phyloP scores from a whole-genome alignment of 192 early-diverging fungal species.

The Paraglomus brasilianum region DNA sequence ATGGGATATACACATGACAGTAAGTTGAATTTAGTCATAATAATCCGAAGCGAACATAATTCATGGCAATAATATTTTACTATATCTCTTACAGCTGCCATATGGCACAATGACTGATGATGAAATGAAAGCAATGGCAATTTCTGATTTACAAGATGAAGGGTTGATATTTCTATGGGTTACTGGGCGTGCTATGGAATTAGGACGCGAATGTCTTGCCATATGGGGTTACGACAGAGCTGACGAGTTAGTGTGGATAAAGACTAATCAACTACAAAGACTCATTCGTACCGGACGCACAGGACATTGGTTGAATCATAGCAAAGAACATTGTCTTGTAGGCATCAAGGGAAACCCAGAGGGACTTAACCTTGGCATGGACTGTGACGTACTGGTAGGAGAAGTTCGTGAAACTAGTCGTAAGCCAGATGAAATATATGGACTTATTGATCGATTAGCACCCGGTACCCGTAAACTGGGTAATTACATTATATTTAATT shows the following conservation, averaged over 20 bases:
- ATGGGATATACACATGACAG: conserved; percentile 67
- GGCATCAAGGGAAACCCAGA: conserved; percentile 53
- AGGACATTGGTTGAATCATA: conserved; percentile 68
- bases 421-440: conserved; percentile 65
- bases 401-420: conserved; percentile 61
- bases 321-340: conserved; percentile 65
- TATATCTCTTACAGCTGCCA: conserved; percentile 43
- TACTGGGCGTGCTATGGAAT: conserved; percentile 64
- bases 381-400: conserved; percentile 60
- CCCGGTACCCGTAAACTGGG: conserved; percentile 56
- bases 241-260: conserved; percentile 66
- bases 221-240: conserved; percentile 53
- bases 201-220: conserved; percentile 52
- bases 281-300: conserved; percentile 63
- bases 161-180: conserved; percentile 66
- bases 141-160: conserved; percentile 50
- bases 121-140: conserved; percentile 57
- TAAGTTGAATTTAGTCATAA: too few relatives aligned
- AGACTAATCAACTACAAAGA: conserved; percentile 61
- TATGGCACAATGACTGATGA: conserved; percentile 69
- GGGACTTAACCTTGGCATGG: conserved; percentile 43
- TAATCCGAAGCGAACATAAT: not conserved
- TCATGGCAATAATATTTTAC: not conserved
- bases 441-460: conserved; percentile 55
- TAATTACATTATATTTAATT: conserved; percentile 26